Evolutionary conservation across 2,329 filamentous ascomycete species (phyloP), one percentile per base, ranked within the genome.

Genomic region (Paecilomyces sp.): DNA sequence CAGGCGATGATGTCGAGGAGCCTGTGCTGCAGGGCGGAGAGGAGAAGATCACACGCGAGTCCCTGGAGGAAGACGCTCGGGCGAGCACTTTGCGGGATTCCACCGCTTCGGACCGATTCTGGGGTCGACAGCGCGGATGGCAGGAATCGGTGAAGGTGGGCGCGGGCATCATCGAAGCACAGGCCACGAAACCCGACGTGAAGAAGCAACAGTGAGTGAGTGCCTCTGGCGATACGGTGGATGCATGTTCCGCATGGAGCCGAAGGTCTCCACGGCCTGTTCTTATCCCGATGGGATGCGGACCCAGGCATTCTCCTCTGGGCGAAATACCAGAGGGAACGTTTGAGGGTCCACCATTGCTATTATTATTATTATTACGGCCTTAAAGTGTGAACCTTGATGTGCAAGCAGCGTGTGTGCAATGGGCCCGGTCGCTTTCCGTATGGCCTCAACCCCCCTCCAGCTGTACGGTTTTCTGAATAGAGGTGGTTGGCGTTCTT

Each of bases 71-170:
- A n/a, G 77, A 79, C 60, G 77, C 74, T 5, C 66, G 76, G 3
- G 61, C 62, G 3, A 67, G 73, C 28, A 73, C 74, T 41, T 62
- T 70, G 33, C 72, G 74, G 50, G 66, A 67, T 7, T 67, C 70
- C 2, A 66, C 71, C 8, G 65, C 71, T 0, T 67, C 71, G 2
- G 73, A 75, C 52, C 66, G 73, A 18, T 80, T 80, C 65, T 80
- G 78, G 78, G 69, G 68, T 62, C 67, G 73, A 12, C 78, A 80
- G 68, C 75, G 69, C 31, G 75, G 72, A n/a, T 79, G 77, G 77
- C 67, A 64, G 33, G 77, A 80, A 65, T 72, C 72, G 33, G 72
- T 72, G 2, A 65, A 73, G 60, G 71, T 79, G 4, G 78, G 75
- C 1, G 62, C 72, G 13, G 68, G 70, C 1, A 74, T 80, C 55